Evolutionary conservation across 2,329 filamentous ascomycete genomes (phyloP).

Genomic region (Alternaria triticimaculans): DNA sequence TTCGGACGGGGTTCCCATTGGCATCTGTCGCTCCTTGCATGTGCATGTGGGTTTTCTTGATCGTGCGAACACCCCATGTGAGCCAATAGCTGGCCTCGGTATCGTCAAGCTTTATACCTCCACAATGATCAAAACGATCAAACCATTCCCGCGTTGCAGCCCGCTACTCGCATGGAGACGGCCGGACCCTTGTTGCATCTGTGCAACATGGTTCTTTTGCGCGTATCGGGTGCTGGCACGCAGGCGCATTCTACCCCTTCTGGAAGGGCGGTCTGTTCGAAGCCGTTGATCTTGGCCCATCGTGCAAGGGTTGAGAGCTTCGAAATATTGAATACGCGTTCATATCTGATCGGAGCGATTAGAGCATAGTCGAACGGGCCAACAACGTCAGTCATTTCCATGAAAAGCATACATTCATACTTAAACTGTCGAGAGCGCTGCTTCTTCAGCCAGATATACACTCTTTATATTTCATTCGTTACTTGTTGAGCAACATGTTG

Average conservation of each 20-base stretch:
- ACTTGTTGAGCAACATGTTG: conserved; percentile 9
- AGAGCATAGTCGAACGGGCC: neutral
- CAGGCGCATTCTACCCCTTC: neutral
- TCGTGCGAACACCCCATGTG: neutral
- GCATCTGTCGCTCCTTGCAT: neutral
- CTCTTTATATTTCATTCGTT: neutral
- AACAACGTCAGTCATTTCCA: neutral
- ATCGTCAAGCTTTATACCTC: neutral
- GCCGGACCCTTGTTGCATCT: neutral
- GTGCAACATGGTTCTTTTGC: neutral
- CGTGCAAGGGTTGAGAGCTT: conserved; percentile 2
- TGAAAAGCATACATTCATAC: neutral
- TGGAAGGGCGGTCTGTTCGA: neutral
- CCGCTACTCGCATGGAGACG: neutral
- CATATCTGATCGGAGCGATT: neutral
- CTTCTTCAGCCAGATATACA: neutral
- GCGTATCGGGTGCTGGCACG: neutral
- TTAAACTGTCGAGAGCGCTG: conserved; percentile 1
- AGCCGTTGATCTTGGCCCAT: neutral
- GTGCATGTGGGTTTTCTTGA: neutral
- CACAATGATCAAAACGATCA: neutral
- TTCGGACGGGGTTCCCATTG: neutral
- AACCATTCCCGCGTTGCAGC: neutral
- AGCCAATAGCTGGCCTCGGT: neutral
- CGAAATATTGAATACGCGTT: neutral